phyloP scores from a whole-genome alignment of 805 yeast species.

The Starmera quercuum region DNA sequence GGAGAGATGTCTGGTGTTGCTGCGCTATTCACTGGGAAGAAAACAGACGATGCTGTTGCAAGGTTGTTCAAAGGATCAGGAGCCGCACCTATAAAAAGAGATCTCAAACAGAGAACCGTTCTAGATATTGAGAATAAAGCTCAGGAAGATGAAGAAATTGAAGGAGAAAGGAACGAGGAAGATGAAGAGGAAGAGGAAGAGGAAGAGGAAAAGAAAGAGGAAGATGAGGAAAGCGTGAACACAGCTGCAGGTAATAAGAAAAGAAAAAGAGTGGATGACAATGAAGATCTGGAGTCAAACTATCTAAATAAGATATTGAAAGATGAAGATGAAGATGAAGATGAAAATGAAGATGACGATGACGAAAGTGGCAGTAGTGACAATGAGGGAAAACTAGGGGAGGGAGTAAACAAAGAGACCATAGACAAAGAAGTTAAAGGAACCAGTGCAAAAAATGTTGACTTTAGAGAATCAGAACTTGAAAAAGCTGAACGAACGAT shows the following conservation, averaged over 20 bases:
- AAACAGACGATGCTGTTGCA: conserved; percentile 24
- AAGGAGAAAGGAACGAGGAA: conserved; percentile 10
- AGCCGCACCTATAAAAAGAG: conserved; percentile 42
- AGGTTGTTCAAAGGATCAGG: conserved; percentile 29
- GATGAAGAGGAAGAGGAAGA: conserved; percentile 19
- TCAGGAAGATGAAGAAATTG: conserved; percentile 12
- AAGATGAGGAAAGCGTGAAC: conserved; percentile 17
- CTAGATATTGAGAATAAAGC: conserved; percentile 10
- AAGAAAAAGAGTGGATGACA: conserved; percentile 24
- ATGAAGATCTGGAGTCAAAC: conserved; percentile 46
- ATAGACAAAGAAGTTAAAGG: conserved; percentile 14
- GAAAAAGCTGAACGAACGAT: conserved; percentile 79
- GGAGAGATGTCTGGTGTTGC: conserved; percentile 23
- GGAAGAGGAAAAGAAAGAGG: conserved; percentile 13
- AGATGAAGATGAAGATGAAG: conserved; percentile 15
- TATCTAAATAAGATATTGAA: conserved; percentile 44
- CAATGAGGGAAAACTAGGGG: conserved; percentile 19
- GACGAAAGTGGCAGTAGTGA: conserved; percentile 12
- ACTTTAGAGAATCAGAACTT: conserved; percentile 62
- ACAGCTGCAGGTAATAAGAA: conserved; percentile 14
- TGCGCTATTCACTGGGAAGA: conserved; percentile 23
- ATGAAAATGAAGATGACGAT: conserved; percentile 15
- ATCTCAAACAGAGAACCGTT: conserved; percentile 26
- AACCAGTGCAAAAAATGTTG: conserved; percentile 38
- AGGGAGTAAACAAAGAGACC: too few species aligned